phyloP scores from a whole-genome alignment of 164 flowering plant species.

The Echeveria elegans region DNA sequence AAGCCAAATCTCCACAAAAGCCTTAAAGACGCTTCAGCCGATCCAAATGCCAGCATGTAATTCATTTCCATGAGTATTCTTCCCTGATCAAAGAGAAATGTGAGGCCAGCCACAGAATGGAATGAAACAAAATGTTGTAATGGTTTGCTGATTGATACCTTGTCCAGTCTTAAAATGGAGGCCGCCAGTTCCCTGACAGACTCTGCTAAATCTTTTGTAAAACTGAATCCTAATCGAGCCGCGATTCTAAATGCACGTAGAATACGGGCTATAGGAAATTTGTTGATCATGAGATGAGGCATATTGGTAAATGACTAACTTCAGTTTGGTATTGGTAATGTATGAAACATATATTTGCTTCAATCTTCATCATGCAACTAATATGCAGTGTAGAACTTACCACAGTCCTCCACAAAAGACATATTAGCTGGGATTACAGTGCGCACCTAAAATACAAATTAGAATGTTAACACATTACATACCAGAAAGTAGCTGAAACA shows the following conservation, averaged over 20 bases:
- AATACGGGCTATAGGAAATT: constrained; percentile 9
- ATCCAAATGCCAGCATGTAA: constrained; percentile 11
- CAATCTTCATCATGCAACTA: background rate
- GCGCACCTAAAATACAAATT: constrained; percentile 6
- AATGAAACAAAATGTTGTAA: background rate
- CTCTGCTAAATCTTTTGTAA: constrained; percentile 9
- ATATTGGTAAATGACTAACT: background rate
- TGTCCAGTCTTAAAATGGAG: constrained; percentile 11
- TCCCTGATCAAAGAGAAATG: constrained; percentile 5
- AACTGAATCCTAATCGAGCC: constrained; percentile 10
- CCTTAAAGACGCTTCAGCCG: constrained; percentile 12
- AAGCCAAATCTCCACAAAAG: constrained; percentile 13
- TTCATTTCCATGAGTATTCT: constrained; percentile 14
- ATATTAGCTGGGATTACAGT: constrained; percentile 11
- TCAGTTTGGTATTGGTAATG: background rate
- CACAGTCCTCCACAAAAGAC: constrained; percentile 14
- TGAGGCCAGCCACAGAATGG: background rate
- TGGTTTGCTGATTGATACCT: constrained; percentile 1
- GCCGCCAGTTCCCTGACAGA: constrained; percentile 6
- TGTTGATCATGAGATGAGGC: background rate
- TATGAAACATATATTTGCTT: background rate
- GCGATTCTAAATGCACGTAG: constrained; percentile 12
- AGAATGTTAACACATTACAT: background rate
- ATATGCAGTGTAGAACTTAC: constrained; percentile 8
- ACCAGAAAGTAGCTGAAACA: background rate